Evolutionary conservation across 139 green algal genomes (phyloP).

Genomic region (Eudorina sp.): DNA sequence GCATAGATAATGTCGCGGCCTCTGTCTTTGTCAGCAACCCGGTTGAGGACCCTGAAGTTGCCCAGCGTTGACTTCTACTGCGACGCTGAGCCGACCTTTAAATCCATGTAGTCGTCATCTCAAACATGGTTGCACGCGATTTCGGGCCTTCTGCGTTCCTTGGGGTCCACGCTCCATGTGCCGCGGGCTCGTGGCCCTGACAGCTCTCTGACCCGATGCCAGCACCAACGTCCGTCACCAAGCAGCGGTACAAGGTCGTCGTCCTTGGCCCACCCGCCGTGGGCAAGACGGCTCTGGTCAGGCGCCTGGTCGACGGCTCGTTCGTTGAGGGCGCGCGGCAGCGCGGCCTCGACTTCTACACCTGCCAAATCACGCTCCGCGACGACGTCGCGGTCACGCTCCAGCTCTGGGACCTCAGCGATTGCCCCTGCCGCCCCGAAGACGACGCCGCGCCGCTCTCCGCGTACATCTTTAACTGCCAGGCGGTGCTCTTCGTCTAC

Average conservation of each 20-base stretch:
- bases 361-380: constrained; percentile 14
- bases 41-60: too few species aligned
- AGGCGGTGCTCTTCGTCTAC: constrained; percentile 39
- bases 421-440: not conserved
- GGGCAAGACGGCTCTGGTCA: constrained; percentile 22
- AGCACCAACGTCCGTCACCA: not conserved
- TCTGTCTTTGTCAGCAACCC: too few species aligned
- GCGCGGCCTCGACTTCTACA: constrained; percentile 37
- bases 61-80: not conserved
- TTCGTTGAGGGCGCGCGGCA: not conserved
- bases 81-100: not conserved
- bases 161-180: not conserved
- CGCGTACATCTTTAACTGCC: constrained; percentile 23
- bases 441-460: not conserved
- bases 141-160: not conserved
- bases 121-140: not conserved
- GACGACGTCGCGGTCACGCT: constrained; percentile 33
- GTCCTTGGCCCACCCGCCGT: not conserved
- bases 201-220: not conserved
- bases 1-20: too few species aligned
- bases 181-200: not conserved
- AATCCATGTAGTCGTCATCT: not conserved
- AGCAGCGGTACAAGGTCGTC: constrained; percentile 20
- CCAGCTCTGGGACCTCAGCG: constrained; percentile 42
- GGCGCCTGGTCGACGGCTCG: not conserved